These are phyloP conservation scores for Kappamyces sp. DNA, from an alignment of 192 early-diverging fungal genomes.

Conservation along the genomic window DNA sequence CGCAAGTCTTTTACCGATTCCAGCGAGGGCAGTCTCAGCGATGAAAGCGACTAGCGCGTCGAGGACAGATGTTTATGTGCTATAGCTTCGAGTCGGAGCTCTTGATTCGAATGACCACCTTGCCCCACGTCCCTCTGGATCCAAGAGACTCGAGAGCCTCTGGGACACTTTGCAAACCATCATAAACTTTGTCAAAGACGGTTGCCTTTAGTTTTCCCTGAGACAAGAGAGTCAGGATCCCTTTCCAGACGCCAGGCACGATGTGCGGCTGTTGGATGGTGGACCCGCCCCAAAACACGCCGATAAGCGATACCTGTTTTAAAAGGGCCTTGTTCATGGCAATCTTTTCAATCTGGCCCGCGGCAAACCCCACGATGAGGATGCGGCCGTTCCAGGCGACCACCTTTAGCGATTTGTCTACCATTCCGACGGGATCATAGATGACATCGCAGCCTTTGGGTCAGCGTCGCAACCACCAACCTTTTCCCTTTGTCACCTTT, in stretches of 20 bases:
- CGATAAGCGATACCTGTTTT: conserved; percentile 71
- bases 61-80: too few relatives aligned
- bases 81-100: too few relatives aligned
- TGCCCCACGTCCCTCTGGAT: conserved; percentile 67
- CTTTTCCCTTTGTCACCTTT: conserved; percentile 43
- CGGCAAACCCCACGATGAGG: conserved; percentile 77
- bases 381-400: conserved; percentile 76
- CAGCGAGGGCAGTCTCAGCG: too few relatives aligned
- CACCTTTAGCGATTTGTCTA: conserved; percentile 28
- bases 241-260: conserved; percentile 62
- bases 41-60: too few relatives aligned
- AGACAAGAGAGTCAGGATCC: conserved; percentile 10
- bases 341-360: conserved; percentile 63
- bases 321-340: conserved; percentile 73
- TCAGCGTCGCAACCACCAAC: conserved; percentile 4
- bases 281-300: conserved; percentile 74
- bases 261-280: conserved; percentile 47
- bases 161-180: conserved; percentile 52
- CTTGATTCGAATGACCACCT: conserved; percentile 57
- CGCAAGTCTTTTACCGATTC: too few relatives aligned
- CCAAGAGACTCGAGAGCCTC: conserved; percentile 66
- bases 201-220: conserved; percentile 9
- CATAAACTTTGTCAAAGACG: conserved; percentile 16
- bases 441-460: conserved; percentile 71
- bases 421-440: conserved; percentile 71